Evolutionary conservation across 2,329 filamentous ascomycete genomes (phyloP).

Genomic region (Fusarium sp.): DNA sequence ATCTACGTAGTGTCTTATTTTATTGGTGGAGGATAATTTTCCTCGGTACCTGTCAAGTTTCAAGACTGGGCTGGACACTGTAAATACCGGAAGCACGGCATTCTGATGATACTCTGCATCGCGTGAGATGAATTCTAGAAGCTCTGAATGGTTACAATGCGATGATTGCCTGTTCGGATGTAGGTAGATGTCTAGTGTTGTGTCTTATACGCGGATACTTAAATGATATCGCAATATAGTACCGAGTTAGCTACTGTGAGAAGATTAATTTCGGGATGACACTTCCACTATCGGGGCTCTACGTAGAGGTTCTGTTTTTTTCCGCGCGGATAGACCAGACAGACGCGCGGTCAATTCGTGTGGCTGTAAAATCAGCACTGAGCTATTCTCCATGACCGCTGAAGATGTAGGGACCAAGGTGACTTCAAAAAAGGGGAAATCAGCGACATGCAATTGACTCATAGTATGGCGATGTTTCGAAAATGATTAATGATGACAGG

Average conservation of each 20-base stretch:
- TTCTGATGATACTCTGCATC: not conserved
- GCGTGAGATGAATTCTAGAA: not conserved
- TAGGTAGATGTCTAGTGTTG: not conserved
- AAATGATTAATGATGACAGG: not conserved
- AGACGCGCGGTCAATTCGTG: not conserved
- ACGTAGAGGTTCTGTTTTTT: too few relatives aligned
- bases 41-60: conserved; percentile 27
- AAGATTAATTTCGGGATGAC: not conserved
- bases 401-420: too few relatives aligned
- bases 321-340: too few relatives aligned
- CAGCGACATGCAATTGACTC: too few relatives aligned
- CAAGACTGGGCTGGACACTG: conserved; percentile 11
- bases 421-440: too few relatives aligned
- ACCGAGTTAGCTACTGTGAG: too few relatives aligned
- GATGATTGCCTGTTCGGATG: not conserved
- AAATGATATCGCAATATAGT: not conserved
- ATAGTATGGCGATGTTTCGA: not conserved
- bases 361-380: not conserved
- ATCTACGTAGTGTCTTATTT: not conserved
- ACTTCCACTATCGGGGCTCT: not conserved
- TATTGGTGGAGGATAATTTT: conserved; percentile 34
- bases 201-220: not conserved
- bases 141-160: not conserved
- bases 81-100: conserved; percentile 26
- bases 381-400: not conserved